Conservation (phyloP, 2,329 filamentous ascomycete species). For the Colletotrichum liriopes region DNA sequence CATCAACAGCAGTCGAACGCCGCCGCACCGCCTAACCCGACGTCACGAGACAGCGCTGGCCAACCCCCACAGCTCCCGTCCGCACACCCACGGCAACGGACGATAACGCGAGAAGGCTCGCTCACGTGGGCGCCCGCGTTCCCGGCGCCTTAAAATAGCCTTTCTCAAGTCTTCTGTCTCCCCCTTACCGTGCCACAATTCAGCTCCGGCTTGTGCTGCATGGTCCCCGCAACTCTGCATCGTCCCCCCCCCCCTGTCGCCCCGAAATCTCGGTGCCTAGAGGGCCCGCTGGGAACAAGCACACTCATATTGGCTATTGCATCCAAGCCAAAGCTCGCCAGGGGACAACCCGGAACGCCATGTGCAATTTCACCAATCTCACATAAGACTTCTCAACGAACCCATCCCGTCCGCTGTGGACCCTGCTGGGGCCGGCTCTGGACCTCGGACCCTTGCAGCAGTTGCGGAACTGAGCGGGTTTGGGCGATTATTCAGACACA, state of each 20-base stretch:
- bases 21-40: background rate
- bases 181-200: background rate
- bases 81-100: background rate
- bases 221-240: background rate
- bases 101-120: background rate
- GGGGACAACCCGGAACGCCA: background rate
- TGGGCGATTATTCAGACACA: slow-evolving; percentile 37
- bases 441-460: slow-evolving; percentile 5
- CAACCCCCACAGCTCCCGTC: background rate
- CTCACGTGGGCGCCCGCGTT: slow-evolving; percentile 3
- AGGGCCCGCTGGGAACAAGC: background rate
- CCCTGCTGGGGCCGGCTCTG: background rate
- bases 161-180: background rate
- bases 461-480: slow-evolving; percentile 5
- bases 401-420: background rate
- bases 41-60: background rate
- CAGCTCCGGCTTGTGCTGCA: background rate
- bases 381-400: background rate
- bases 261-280: slow-evolving; percentile 9
- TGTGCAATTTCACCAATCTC: background rate
- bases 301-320: background rate
- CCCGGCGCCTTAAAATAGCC: background rate
- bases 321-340: background rate
- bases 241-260: background rate
- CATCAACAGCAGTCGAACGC: background rate